Base-by-base conservation (phyloP, 495 filamentous ascomycete species). In the Penicillium macrosclerotiorum region DNA sequence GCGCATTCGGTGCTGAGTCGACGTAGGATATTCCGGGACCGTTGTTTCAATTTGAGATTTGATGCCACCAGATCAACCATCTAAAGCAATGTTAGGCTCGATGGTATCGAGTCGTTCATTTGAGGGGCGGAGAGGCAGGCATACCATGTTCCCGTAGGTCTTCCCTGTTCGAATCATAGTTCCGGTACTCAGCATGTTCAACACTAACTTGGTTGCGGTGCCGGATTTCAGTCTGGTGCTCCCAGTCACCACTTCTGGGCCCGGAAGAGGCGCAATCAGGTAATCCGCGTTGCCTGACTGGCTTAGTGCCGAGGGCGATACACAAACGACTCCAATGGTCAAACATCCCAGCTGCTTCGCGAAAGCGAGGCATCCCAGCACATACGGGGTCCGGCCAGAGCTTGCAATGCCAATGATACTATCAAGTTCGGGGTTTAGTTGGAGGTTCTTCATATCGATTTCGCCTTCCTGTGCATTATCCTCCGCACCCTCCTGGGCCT, bases 311-410 rank as follows among this genome's bases (percentile, higher is more conserved):
- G 65, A 68, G 8, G 64, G 66, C n/a, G 53, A 46, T 17, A 58
- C 42, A 42, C 66, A 69, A 5, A 54, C 62, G 16, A 71, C 52
- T 3, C 58, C 68, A 18, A 70, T 53, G 2, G 68, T 72, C 13
- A 64, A 36, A 37, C 62, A 65, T 0, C 63, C 67, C 18, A 63
- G 26, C 5, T 44, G 37, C 29, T 67, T 68, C 1, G 59, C 62
- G 45, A 60, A 69, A 1, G 50, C 50, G 22, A 72, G 52, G 42
- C 63, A 61, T 9, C 63, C 66, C 2, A 72, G 40, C 0, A 71
- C 69, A 41, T 69, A 72, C 1, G 69, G 69, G 1, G 67, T 71
- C 9, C 67, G 60, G 0, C 69, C 69, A 0, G 69, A 72, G n/a
- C 65, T 65, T 9, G 67, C 67, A 37, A 72, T 72, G 0, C 67